Evolutionary conservation across 345 rosid species (phyloP), one percentile per base, ranked within the genome.

Genomic region (Geranium brycei): DNA sequence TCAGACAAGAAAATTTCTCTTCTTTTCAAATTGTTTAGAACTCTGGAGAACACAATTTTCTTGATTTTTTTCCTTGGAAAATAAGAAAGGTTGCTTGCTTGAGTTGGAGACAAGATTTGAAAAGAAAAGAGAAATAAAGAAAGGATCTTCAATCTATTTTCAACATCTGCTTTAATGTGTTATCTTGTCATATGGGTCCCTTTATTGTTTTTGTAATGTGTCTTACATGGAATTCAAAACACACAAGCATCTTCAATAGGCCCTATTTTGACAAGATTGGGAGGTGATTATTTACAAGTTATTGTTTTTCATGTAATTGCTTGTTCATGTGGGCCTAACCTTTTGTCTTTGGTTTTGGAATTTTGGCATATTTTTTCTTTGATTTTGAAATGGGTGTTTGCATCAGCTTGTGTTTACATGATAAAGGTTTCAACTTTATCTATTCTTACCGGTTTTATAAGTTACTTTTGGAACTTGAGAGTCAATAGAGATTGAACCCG

Each of bases 21-120:
- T 11, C 53, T 47, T 11, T 47, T 6, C 11, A 47, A 47, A 8
- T 47, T 47, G 53, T 47, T 47, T 47, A 47, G 14, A 47, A 47
- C 15, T 47, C 28, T 56, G 40, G 19, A 30, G 56, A 53, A 32
- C 19, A 4, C 16, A 2, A 16, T 63, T 40, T 17, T 60, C 2
- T 13, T 60, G 58, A 61, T 32, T 41, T 0, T 58, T 66, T 65
- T 72, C 72, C 59, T 57, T 57, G 73, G 67, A 65, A 68, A 72
- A 72, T 31, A 69, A 67, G 47, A 67, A 65, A 61, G 74, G 62
- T 71, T 72, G 79, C 80, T 75, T 79, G 70, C 80, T 75, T 79
- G 70, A 68, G 79, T 47, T 32, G 58, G 68, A 68, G 78, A 69
- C 70, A 56, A 60, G 62, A 60, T 60, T 65, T 19, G 28, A 61